Percentiles rank a stretch among this genome's conserved stretches.
Evolutionary conservation across 257 asterid genomes (phyloP).

Genomic region (Solanum pennellii): DNA sequence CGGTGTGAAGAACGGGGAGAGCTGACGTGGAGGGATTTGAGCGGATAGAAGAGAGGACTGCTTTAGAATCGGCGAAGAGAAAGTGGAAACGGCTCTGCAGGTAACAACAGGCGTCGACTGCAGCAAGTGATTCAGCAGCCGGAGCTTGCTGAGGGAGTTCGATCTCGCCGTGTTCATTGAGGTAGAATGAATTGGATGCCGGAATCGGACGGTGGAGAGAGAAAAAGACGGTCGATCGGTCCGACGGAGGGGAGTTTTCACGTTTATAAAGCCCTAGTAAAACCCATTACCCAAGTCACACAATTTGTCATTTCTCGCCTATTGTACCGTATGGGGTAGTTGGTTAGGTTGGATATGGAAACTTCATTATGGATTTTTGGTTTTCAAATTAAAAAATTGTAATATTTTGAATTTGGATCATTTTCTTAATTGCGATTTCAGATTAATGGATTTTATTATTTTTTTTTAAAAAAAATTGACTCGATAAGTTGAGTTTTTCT

Average conservation of each 20-base stretch:
- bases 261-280: conserved; percentile 11
- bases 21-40: conserved; percentile 11
- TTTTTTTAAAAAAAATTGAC: too few relatives aligned
- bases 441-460: neutral
- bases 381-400: neutral
- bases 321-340: neutral
- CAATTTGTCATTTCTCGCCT: neutral
- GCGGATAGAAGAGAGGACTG: conserved; percentile 11
- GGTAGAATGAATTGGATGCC: neutral
- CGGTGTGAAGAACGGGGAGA: conserved; percentile 21
- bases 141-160: conserved; percentile 28
- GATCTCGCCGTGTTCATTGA: conserved; percentile 44
- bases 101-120: conserved; percentile 13
- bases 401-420: neutral
- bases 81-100: conserved; percentile 44
- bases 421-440: neutral
- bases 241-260: neutral
- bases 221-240: neutral
- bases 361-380: neutral
- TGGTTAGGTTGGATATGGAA: neutral
- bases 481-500: too few relatives aligned
- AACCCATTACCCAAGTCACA: conserved; percentile 8
- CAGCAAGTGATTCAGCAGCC: conserved; percentile 19
- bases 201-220: neutral
- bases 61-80: conserved; percentile 35